These are phyloP conservation scores for Myxozyma lipomycoides DNA, from an alignment of 805 yeast species.

Conservation along the genomic window DNA sequence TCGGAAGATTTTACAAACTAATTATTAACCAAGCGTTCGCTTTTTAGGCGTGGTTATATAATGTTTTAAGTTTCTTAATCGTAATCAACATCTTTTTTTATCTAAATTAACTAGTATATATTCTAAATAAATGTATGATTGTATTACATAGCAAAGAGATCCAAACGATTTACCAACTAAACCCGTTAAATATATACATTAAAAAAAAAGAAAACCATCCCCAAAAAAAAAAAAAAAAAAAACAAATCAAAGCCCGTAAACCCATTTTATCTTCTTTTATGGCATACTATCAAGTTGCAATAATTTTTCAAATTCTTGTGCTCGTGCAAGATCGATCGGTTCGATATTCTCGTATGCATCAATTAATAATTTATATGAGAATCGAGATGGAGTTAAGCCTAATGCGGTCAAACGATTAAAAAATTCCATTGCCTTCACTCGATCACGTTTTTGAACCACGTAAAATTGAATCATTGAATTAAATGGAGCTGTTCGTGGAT, in stretches of 20 bases:
- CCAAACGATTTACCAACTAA: neutral
- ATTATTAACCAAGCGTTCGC: too few species aligned
- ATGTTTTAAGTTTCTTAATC: neutral
- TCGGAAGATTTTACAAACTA: conserved; percentile 41
- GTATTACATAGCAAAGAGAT: neutral
- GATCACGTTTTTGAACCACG: conserved; percentile 36
- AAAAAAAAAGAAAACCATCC: too few species aligned
- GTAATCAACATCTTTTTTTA: neutral
- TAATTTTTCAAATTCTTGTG: conserved; percentile 34
- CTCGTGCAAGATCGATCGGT: conserved; percentile 37
- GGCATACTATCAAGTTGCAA: neutral
- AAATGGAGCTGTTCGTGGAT: conserved; percentile 38
- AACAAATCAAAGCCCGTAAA: too few species aligned
- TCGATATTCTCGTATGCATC: conserved; percentile 37
- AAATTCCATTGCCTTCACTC: conserved; percentile 34
- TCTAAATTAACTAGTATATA: too few species aligned
- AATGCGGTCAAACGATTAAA: conserved; percentile 33
- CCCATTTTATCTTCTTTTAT: neutral
- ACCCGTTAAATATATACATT: too few species aligned
- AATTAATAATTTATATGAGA: conserved; percentile 42
- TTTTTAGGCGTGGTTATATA: neutral
- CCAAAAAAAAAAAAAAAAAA: too few species aligned
- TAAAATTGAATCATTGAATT: conserved; percentile 41
- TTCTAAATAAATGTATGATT: neutral
- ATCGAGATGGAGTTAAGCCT: conserved; percentile 35